These are phyloP conservation scores for Eucalyptus microcorys DNA, from an alignment of 345 rosid genomes.

Conservation along the genomic window DNA sequence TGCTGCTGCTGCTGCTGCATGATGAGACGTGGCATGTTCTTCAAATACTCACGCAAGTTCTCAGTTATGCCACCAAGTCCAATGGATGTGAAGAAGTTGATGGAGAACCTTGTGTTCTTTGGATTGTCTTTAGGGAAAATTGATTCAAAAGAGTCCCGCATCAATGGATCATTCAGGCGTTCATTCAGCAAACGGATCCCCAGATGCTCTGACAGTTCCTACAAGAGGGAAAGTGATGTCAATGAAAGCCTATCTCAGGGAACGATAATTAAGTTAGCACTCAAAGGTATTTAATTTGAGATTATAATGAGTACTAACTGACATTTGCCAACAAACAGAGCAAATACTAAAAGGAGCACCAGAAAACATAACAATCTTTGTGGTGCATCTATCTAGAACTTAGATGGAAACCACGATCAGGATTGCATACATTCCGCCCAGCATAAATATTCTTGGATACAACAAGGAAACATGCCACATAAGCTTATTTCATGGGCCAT, in stretches of 20 bases:
- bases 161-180: background rate
- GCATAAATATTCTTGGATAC: too few relatives aligned
- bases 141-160: background rate
- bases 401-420: too few relatives aligned
- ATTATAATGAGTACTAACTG: too few relatives aligned
- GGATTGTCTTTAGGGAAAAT: conserved; percentile 88
- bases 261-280: background rate
- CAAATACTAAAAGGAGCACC: too few relatives aligned
- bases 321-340: too few relatives aligned
- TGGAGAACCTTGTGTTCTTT: conserved; percentile 77
- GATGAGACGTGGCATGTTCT: conserved; percentile 87
- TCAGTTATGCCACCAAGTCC: conserved; percentile 97
- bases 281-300: background rate
- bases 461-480: too few relatives aligned
- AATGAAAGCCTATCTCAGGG: background rate
- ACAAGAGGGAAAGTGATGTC: conserved; percentile 10
- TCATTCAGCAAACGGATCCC: conserved; percentile 48
- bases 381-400: too few relatives aligned
- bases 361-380: too few relatives aligned
- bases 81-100: conserved; percentile 87
- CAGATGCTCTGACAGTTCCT: conserved; percentile 86
- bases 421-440: too few relatives aligned
- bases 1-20: conserved; percentile 50
- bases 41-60: conserved; percentile 70
- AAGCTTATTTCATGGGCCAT: too few relatives aligned